Base-by-base conservation (phyloP, 352 stramenopile species). In the Globisporangium camurandrum region DNA sequence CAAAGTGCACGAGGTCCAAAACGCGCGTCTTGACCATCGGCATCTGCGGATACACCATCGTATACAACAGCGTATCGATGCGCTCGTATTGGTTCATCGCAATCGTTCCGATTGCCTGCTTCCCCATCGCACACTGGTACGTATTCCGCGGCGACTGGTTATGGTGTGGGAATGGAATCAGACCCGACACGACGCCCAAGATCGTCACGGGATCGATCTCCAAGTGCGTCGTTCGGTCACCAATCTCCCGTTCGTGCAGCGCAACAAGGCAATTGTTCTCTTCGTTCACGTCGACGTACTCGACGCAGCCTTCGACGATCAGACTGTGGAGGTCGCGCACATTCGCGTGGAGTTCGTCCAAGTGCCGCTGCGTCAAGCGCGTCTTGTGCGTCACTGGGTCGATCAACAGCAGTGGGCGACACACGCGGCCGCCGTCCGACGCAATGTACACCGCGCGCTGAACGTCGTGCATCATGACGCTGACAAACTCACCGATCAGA, bases 241-340 rank as follows among this genome's bases (percentile, higher is more conserved):
- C 90, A 46, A 97, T 95, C 37, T 96, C 83, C 53, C 75, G 81
- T 66, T 98, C 92, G 44, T 95, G 91, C 16, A 99, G 76, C 8
- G 96, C 95, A 42, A 99, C 96, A 37, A 99, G 74, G 65, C 97
- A 99, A 55, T 99, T 99, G 73, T 99, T 99, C 66, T 99, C 96
- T 77, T 99, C 97, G 64, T 99, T 99, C 55, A 99, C 97, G 69
- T 99, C 97, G 24, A 99, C 92, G 73, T 99, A 99, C 65, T 99
- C 97, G 30, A 99, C 96, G 34, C 98, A 91, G 19, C 97, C 97
- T 61, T 98, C 77, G 28, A 92, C 73, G 53, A 96, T 91, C n/a
- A 96, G 58, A 50, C 73, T 83, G 58, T 80, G 69, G 47, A 96
- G 77, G 40, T 88, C 67, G 17, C 84, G 79, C 23, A 86, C 72